Evolutionary conservation across 1,139 yeast genomes (phyloP).

Genomic region (Taphrina pruni): DNA sequence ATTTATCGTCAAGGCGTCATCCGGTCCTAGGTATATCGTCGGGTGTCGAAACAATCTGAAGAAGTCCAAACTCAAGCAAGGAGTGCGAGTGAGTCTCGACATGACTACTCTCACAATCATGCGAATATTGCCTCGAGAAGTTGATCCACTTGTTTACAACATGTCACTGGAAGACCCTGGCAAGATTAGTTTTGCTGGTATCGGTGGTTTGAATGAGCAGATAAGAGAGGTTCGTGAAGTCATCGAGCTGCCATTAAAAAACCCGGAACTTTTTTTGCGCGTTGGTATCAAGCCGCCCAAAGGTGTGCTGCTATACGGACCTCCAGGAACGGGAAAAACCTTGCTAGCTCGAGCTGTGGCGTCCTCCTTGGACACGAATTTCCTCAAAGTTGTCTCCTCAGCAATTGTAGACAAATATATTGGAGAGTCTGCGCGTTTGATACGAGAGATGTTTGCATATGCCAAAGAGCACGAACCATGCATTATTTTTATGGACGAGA

Average conservation of each 20-base stretch:
- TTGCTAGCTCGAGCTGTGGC: slow-evolving; percentile 97
- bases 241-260: slow-evolving; percentile 93
- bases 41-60: slow-evolving; percentile 95
- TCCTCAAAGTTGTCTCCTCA: slow-evolving; percentile 95
- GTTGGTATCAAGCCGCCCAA: slow-evolving; percentile 98
- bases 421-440: slow-evolving; percentile 96
- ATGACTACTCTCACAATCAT: slow-evolving; percentile 97
- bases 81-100: slow-evolving; percentile 94
- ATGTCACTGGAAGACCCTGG: slow-evolving; percentile 99
- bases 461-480: slow-evolving; percentile 99
- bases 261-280: slow-evolving; percentile 92
- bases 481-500: slow-evolving; percentile 98
- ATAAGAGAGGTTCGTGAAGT: slow-evolving; percentile 96
- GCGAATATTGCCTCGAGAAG: slow-evolving; percentile 97
- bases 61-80: slow-evolving; percentile 82
- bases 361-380: slow-evolving; percentile 97
- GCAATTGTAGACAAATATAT: slow-evolving; percentile 98
- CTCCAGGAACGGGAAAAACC: slow-evolving; percentile 99
- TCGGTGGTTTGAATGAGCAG: slow-evolving; percentile 96
- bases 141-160: slow-evolving; percentile 96
- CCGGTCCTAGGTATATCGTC: slow-evolving; percentile 97
- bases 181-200: slow-evolving; percentile 89
- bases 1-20: slow-evolving; percentile 93
- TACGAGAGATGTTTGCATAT: slow-evolving; percentile 98
- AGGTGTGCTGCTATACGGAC: slow-evolving; percentile 95